Evolutionary conservation across 2,329 filamentous ascomycete genomes (phyloP), one percentile per base, ranked within the genome.

Genomic region (Colletotrichum zoysiae): DNA sequence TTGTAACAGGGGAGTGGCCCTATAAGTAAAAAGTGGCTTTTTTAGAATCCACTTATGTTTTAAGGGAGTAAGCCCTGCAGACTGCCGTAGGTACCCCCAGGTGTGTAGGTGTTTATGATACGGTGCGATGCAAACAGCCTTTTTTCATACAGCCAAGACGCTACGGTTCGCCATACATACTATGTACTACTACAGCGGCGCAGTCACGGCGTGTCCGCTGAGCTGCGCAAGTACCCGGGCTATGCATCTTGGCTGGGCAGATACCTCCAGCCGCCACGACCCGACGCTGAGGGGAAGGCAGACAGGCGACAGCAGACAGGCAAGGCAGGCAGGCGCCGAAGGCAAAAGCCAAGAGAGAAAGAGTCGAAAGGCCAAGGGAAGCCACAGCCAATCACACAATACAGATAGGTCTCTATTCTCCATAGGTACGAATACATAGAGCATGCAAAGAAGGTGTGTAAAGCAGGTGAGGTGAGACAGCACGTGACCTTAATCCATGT

Each of bases 181-280:
- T n/a, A n/a, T n/a, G n/a, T n/a, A 35, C 7, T 35, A 7, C 7
- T 35, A 9, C 35, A 30, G 44, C 44, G 8, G 20, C 12, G 33
- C 48, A 62, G 14, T 44, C 20, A 40, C 69, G 69, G 59, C 69
- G 53, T 64, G 65, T 59, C 69, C 65, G 69, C 65, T 69, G 65
- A 55, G 46, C 2, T 64, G 65, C 59, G 53, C 60, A 70, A 70
- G 70, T 70, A 72, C 40, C 59, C 14, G 26, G 65, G 65, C 70
- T 69, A 56, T 69, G 51, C 42, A 42, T 56, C 70, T 72, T 70
- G 60, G 70, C 70, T 46, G 65, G 12, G 33, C 42, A 44, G 59
- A 42, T 70, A 72, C 70, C 26, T 72, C 33, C 12, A 57, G 35
- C 40, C 70, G 30, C 65, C 60, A 55, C 60, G 51, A 46, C 51